phyloP scores from a whole-genome alignment of 2,329 filamentous ascomycete species.

The Mycosphaerella sp. region DNA sequence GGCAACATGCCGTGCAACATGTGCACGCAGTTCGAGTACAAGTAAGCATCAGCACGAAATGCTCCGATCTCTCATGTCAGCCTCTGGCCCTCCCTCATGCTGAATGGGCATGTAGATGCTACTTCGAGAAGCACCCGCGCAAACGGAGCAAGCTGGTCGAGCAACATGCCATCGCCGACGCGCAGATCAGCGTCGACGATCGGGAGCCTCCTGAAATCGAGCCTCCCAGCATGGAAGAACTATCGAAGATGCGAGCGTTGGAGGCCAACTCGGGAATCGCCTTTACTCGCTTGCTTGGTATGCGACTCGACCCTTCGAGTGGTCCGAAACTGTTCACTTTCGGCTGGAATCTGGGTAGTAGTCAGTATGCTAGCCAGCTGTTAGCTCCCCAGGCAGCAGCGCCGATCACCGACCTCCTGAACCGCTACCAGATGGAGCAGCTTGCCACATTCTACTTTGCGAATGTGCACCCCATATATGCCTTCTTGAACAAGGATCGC shows the following conservation, averaged over 20 bases:
- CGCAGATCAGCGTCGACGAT: slow-evolving; percentile 12
- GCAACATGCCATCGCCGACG: slow-evolving; percentile 23
- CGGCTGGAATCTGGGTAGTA: slow-evolving; percentile 48
- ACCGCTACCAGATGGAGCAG: slow-evolving; percentile 43
- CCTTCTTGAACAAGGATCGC: slow-evolving; percentile 40
- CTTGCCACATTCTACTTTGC: slow-evolving; percentile 47
- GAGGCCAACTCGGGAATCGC: slow-evolving; percentile 54
- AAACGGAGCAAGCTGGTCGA: slow-evolving; percentile 33
- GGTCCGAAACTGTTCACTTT: slow-evolving; percentile 51
- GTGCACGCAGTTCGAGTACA: slow-evolving; percentile 49
- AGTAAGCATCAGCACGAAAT: slow-evolving; percentile 20
- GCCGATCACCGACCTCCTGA: slow-evolving; percentile 43
- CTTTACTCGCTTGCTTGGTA: slow-evolving; percentile 49
- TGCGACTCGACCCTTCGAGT: slow-evolving; percentile 48
- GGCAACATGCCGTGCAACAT: slow-evolving; percentile 48
- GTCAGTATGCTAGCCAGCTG: slow-evolving; percentile 14
- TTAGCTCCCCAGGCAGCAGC: slow-evolving; percentile 12
- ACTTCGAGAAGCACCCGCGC: slow-evolving; percentile 31
- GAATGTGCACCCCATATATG: slow-evolving; percentile 49
- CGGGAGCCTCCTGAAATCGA: slow-evolving; percentile 17
- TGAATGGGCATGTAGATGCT: slow-evolving; percentile 9
- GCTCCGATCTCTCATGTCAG: slow-evolving; percentile 39
- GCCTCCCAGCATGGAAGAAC: slow-evolving; percentile 24
- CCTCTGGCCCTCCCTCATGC: background rate
- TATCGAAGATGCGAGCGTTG: slow-evolving; percentile 38